These are phyloP conservation scores for Epithemia pelagica DNA, from an alignment of 108 stramenopile genomes.

Conservation along the genomic window DNA sequence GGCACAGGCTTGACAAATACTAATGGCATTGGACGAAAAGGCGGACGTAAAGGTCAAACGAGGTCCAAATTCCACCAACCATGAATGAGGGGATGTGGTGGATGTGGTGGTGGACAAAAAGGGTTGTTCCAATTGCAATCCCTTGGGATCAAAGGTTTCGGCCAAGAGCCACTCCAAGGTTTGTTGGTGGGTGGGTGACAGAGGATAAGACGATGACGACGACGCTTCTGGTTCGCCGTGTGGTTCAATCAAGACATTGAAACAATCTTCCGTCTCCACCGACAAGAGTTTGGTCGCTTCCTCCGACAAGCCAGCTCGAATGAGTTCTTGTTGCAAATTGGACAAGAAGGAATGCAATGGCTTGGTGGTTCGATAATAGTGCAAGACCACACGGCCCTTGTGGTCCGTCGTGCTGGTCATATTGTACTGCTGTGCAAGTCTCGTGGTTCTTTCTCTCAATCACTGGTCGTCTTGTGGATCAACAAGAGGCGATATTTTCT, in stretches of 20 bases:
- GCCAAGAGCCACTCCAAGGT: constrained; percentile 85
- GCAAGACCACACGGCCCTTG: constrained; percentile 1
- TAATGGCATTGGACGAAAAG: constrained; percentile 91
- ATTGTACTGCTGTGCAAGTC: no score
- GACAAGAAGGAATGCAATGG: constrained; percentile 73
- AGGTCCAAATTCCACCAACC: constrained; percentile 92
- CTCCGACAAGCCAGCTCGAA: neutral
- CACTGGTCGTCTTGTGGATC: no score
- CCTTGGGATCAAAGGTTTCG: constrained; percentile 67
- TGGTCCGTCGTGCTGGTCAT: neutral
- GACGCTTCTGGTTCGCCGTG: constrained; percentile 20
- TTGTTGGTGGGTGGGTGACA: constrained; percentile 15
- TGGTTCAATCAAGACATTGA: constrained; percentile 53
- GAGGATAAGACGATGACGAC: neutral
- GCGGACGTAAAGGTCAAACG: constrained; percentile 96
- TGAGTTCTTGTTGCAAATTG: constrained; percentile 37
- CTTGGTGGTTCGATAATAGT: constrained; percentile 78
- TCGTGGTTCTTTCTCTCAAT: no score
- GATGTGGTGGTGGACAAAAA: constrained; percentile 20
- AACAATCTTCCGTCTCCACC: constrained; percentile 71
- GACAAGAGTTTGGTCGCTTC: constrained; percentile 36
- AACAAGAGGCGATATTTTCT: no score
- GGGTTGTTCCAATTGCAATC: constrained; percentile 47
- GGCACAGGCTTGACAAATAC: constrained; percentile 85
- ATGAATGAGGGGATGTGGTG: constrained; percentile 13